Base-by-base conservation (phyloP, 2,329 filamentous ascomycete species). In the Daldinia sp. region DNA sequence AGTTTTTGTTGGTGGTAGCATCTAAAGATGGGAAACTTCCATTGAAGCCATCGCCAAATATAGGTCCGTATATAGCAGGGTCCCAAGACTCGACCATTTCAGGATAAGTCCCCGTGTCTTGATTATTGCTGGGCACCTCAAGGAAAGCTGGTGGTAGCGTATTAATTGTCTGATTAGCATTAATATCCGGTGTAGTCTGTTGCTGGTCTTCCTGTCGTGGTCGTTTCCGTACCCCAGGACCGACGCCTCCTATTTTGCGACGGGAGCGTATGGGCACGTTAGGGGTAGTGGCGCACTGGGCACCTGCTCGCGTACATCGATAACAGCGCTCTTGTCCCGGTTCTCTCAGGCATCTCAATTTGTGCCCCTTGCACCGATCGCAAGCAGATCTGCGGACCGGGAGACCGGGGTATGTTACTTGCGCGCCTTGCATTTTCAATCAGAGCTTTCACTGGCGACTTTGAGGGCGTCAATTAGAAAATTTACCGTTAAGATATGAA, bases 331-430 rank as follows among this genome's bases (percentile, higher is more conserved):
- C 37, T 51, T 55, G 27, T 43, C 29, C 51, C 5, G 48, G 48
- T 6, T 63, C 61, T 15, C 45, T 15, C n/a, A 63, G 9, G 34
- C 61, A 64, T 50, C 47, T 53, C 8, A 60, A 30, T 47, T 60
- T 63, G 8, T 56, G 61, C n/a, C 55, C 50, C 35, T 59, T 63
- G 10, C 55, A 63, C 4, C 50, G 51, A 32, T 64, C 56, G 25
- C 56, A 64, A 25, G 57, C 57, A 13, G 47, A 64, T n/a, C 61
- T 52, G 5, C 61, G 56, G 11, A 57, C 35, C 34, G 61, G 48
- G 13, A 57, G 13, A 34, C 39, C 9, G 32, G 21, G n/a, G 10
- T 41, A 29, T 11, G 25, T 11, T 7, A 39, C 19, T 13, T 48
- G 47, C 6, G 34, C 37, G 35, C 19, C 19, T 34, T 17, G 39